Evolutionary conservation across 352 stramenopile genomes (phyloP).

Genomic region (Globisporangium nagaii): DNA sequence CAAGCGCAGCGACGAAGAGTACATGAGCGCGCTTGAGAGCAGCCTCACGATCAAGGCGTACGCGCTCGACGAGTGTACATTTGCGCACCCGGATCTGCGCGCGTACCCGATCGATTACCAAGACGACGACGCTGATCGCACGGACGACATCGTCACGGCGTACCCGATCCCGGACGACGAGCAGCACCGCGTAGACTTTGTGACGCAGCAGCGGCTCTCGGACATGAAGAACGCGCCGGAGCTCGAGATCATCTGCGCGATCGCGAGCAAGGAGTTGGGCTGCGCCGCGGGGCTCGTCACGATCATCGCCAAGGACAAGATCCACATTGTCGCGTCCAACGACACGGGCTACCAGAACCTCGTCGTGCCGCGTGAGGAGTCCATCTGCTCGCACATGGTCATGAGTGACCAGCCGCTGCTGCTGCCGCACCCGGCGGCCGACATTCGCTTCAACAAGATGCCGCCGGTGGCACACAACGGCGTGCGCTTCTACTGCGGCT

Average conservation of each 20-base stretch:
- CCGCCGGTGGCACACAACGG: slow-evolving; percentile 22
- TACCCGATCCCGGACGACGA: slow-evolving; percentile 33
- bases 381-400: slow-evolving; percentile 48
- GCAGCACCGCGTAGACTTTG: slow-evolving; percentile 20
- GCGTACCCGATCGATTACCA: slow-evolving; percentile 30
- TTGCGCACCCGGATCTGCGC: slow-evolving; percentile 22
- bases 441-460: slow-evolving; percentile 44
- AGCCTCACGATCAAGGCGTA: slow-evolving; percentile 13
- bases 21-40: slow-evolving; percentile 15
- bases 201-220: slow-evolving; percentile 14
- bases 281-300: slow-evolving; percentile 40
- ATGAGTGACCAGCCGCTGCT: slow-evolving; percentile 47
- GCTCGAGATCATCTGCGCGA: slow-evolving; percentile 41
- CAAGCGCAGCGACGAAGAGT: neutral
- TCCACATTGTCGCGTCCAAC: slow-evolving; percentile 36
- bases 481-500: slow-evolving; percentile 54
- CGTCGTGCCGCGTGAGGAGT: slow-evolving; percentile 32
- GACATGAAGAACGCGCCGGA: slow-evolving; percentile 36
- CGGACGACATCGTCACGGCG: slow-evolving; percentile 6
- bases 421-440: slow-evolving; percentile 36
- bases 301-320: slow-evolving; percentile 32
- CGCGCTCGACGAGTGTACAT: slow-evolving; percentile 19
- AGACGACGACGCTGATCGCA: slow-evolving; percentile 15
- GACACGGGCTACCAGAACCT: slow-evolving; percentile 17
- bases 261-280: slow-evolving; percentile 32